These are phyloP conservation scores for Penicillium sp. DNA, from an alignment of 2,329 filamentous ascomycete genomes.

Conservation along the genomic window DNA sequence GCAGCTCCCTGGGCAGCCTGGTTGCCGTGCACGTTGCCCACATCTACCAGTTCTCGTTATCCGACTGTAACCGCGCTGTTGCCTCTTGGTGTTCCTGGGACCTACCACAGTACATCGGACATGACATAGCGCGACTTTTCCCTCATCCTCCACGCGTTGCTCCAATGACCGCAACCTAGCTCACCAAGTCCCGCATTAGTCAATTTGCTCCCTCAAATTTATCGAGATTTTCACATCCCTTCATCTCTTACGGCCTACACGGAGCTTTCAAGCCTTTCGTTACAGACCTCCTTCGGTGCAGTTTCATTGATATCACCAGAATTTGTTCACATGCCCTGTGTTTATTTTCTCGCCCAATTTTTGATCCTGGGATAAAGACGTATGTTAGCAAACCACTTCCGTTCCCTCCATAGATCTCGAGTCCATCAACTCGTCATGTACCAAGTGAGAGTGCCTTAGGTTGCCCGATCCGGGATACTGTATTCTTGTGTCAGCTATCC, in stretches of 20 bases:
- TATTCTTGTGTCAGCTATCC: background rate
- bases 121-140: background rate
- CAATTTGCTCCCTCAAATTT: background rate
- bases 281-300: background rate
- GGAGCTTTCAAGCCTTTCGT: background rate
- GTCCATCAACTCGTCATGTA: background rate
- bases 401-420: background rate
- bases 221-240: background rate
- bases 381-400: background rate
- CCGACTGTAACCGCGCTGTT: background rate
- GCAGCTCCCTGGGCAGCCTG: slow-evolving; percentile 3
- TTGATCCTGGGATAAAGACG: background rate
- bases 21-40: background rate
- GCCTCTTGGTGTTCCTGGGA: background rate
- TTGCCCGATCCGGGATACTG: background rate
- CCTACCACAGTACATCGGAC: background rate
- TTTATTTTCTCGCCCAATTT: background rate
- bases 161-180: background rate
- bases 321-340: background rate
- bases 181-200: background rate
- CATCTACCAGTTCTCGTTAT: background rate
- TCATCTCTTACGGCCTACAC: background rate
- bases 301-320: background rate
- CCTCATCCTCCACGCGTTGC: background rate
- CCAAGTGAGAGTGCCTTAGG: background rate